These are phyloP conservation scores for Chlorencoelia australis DNA, from an alignment of 2,329 filamentous ascomycete species.

Conservation along the genomic window DNA sequence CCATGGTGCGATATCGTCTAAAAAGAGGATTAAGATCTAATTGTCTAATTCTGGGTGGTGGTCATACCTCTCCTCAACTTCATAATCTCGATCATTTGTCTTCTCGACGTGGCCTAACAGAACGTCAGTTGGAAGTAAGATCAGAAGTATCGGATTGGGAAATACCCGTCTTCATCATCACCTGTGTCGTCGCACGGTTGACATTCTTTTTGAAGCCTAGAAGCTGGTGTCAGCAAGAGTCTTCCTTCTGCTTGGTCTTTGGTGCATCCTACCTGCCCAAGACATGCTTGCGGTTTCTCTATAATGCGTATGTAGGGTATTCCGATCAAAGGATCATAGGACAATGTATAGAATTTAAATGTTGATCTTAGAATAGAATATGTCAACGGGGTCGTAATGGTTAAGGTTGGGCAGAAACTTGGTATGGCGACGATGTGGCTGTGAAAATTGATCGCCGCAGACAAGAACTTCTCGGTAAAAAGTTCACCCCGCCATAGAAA, in stretches of 20 bases:
- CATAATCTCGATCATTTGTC: conserved; percentile 97
- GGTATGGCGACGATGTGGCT: too few species aligned
- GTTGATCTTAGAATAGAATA: too few species aligned
- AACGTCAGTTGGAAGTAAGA: conserved; percentile 2
- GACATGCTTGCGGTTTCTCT: conserved; percentile 31
- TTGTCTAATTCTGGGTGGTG: background rate
- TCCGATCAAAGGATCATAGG: too few species aligned
- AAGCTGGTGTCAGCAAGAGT: conserved; percentile 17
- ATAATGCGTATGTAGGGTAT: too few species aligned
- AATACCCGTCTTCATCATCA: conserved; percentile 98
- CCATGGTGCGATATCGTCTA: conserved; percentile 95
- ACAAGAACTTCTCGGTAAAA: too few species aligned
- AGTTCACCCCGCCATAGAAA: too few species aligned
- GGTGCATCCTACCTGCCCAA: conserved; percentile 36
- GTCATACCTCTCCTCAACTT: conserved; percentile 79
- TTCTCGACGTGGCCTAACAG: conserved; percentile 81
- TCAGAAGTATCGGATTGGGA: too few species aligned
- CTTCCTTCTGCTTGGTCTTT: background rate
- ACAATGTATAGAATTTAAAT: too few species aligned
- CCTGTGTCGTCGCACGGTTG: conserved; percentile 96
- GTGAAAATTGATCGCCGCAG: too few species aligned
- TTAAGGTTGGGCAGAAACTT: too few species aligned
- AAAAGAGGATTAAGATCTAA: conserved; percentile 1
- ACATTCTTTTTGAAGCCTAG: conserved; percentile 93
- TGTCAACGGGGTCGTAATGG: too few species aligned